Evolutionary conservation across 441 rosid species (phyloP).

Genomic region (Melastoma candidum): DNA sequence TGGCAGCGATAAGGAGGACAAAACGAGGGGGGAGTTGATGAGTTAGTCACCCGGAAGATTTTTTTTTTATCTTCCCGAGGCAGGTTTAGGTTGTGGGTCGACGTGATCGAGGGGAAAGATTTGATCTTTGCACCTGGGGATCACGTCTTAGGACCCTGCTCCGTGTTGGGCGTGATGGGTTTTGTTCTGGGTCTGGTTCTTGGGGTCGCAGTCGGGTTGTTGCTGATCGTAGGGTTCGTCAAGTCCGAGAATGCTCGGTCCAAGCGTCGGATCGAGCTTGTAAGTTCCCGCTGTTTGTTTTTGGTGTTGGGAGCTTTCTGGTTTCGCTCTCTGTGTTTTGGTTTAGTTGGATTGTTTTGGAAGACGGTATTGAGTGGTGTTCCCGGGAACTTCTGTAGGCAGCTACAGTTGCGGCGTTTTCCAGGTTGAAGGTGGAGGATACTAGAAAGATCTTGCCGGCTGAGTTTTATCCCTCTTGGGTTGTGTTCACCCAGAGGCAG

Average conservation of each 20-base stretch:
- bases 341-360: too few species aligned
- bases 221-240: constrained; percentile 61
- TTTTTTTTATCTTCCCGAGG: too few species aligned
- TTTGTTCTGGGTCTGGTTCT: constrained; percentile 63
- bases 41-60: too few species aligned
- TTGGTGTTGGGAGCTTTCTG: too few species aligned
- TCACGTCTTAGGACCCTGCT: too few species aligned
- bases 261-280: constrained; percentile 69
- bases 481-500: constrained; percentile 87
- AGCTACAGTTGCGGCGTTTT: constrained; percentile 74
- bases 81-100: too few species aligned
- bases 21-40: too few species aligned
- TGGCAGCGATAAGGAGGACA: too few species aligned
- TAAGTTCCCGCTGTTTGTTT: constrained; percentile 18
- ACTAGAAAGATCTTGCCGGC: constrained; percentile 77
- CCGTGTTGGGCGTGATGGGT: constrained; percentile 24
- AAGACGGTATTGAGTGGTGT: background rate
- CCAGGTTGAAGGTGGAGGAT: constrained; percentile 92
- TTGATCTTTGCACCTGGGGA: too few species aligned
- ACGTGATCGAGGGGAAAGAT: too few species aligned
- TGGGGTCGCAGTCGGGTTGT: constrained; percentile 64
- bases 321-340: too few species aligned
- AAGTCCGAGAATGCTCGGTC: constrained; percentile 76
- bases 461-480: constrained; percentile 89
- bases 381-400: constrained; percentile 34